Conservation (phyloP, 1,284 basidiomycete species). For the Marasmius sp. region DNA sequence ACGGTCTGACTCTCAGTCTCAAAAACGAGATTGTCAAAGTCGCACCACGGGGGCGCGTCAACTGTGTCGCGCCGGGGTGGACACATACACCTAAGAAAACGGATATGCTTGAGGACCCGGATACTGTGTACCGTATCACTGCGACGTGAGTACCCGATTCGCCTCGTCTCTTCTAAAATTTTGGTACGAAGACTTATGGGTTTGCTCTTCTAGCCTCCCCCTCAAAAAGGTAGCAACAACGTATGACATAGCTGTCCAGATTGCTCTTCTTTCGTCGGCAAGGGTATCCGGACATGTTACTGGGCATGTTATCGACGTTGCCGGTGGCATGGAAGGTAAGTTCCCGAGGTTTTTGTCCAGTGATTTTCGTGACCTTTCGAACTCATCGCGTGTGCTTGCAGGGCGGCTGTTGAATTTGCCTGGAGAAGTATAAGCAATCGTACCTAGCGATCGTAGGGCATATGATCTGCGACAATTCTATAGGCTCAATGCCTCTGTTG, state of each 20-base stretch:
- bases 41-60: slow-evolving; percentile 67
- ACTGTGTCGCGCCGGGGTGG: slow-evolving; percentile 73
- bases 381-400: not conserved
- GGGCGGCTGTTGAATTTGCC: not conserved
- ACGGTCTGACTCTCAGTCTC: slow-evolving; percentile 64
- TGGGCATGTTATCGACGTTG: slow-evolving; percentile 69
- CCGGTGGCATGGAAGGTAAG: slow-evolving; percentile 76
- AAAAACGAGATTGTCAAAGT: slow-evolving; percentile 82
- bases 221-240: slow-evolving; percentile 68
- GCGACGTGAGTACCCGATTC: slow-evolving; percentile 40
- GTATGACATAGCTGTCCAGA: slow-evolving; percentile 64
- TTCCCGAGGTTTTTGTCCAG: not conserved
- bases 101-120: slow-evolving; percentile 42
- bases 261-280: slow-evolving; percentile 60
- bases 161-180: not conserved
- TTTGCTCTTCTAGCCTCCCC: slow-evolving; percentile 50
- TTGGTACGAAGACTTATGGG: not conserved
- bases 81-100: slow-evolving; percentile 51
- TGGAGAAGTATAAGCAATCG: too few relatives aligned
- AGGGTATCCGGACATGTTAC: slow-evolving; percentile 69
- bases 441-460: not conserved
- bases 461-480: not conserved
- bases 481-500: not conserved
- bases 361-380: not conserved
- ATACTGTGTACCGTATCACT: slow-evolving; percentile 42